Percentiles rank a stretch among this genome's conserved stretches.
These are phyloP conservation scores for Trichoderma hamatum DNA, from an alignment of 2,329 filamentous ascomycete species.

Conservation along the genomic window DNA sequence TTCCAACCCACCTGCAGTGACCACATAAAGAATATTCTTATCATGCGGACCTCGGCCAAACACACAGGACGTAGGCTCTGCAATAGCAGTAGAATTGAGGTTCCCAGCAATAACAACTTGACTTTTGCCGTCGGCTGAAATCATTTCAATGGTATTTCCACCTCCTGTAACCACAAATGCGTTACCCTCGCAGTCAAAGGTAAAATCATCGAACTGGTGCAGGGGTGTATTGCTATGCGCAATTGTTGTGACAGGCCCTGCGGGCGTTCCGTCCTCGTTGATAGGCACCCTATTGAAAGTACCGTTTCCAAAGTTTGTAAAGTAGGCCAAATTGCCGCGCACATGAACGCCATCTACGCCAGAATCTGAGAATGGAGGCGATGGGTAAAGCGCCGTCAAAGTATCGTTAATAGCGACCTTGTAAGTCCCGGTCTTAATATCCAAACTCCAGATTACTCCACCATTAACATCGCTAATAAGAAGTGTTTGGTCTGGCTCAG, in stretches of 20 bases:
- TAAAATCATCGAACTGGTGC: slow-evolving; percentile 30
- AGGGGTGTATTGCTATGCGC: slow-evolving; percentile 16
- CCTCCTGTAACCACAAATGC: slow-evolving; percentile 30
- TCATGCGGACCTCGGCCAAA: slow-evolving; percentile 23
- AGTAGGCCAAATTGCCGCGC: slow-evolving; percentile 32
- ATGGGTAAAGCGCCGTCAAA: slow-evolving; percentile 30
- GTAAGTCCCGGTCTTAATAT: slow-evolving; percentile 33
- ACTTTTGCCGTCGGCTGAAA: slow-evolving; percentile 24
- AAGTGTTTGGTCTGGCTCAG: slow-evolving; percentile 27
- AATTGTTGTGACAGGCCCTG: slow-evolving; percentile 27
- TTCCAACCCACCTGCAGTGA: slow-evolving; percentile 21
- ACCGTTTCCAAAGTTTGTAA: slow-evolving; percentile 33
- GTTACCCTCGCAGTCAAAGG: slow-evolving; percentile 32
- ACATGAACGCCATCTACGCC: slow-evolving; percentile 37
- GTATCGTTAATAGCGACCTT: slow-evolving; percentile 33
- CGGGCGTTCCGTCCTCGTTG: slow-evolving; percentile 26
- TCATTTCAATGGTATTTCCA: slow-evolving; percentile 30
- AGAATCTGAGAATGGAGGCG: slow-evolving; percentile 23
- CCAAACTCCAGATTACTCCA: slow-evolving; percentile 33
- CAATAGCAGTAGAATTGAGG: slow-evolving; percentile 30
- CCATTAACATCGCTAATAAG: slow-evolving; percentile 33
- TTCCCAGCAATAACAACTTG: slow-evolving; percentile 30
- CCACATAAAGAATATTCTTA: slow-evolving; percentile 17
- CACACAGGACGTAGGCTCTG: slow-evolving; percentile 23
- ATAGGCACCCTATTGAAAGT: slow-evolving; percentile 32